Evolutionary conservation across 2,329 filamentous ascomycete species (phyloP).

Genomic region (Pseudovirgaria hyperparasitica): DNA sequence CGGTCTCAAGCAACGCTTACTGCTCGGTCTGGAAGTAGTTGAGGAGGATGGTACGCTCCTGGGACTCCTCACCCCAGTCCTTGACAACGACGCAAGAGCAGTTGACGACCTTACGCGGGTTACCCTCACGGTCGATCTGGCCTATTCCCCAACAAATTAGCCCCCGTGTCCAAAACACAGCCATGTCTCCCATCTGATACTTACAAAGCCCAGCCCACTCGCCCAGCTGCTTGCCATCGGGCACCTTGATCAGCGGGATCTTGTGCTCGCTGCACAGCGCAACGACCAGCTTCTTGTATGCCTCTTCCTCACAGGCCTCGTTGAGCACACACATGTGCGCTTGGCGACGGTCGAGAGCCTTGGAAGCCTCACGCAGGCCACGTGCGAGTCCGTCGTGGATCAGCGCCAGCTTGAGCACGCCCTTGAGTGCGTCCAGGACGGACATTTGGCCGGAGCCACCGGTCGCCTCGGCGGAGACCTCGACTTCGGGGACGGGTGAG

Average conservation of each 20-base stretch:
- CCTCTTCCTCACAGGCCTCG: slow-evolving; percentile 99
- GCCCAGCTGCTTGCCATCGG: slow-evolving; percentile 98
- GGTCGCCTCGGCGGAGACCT: slow-evolving; percentile 82
- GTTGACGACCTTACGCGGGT: slow-evolving; percentile 99
- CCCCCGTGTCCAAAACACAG: slow-evolving; percentile 7
- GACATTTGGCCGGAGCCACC: slow-evolving; percentile 81
- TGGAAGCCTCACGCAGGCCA: slow-evolving; percentile 95
- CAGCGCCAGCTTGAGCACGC: slow-evolving; percentile 93
- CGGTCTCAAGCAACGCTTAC: slow-evolving; percentile 21
- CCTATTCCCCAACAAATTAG: slow-evolving; percentile 45
- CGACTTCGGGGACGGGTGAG: slow-evolving; percentile 76
- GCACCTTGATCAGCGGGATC: slow-evolving; percentile 99
- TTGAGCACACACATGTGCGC: slow-evolving; percentile 99
- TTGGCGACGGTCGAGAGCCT: slow-evolving; percentile 96
- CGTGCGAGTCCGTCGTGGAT: slow-evolving; percentile 99
- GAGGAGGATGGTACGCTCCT: slow-evolving; percentile 96
- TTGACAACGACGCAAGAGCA: slow-evolving; percentile 99
- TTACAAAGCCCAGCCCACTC: slow-evolving; percentile 99
- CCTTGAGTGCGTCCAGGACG: slow-evolving; percentile 96
- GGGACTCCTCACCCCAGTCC: slow-evolving; percentile 99
- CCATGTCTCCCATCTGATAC: slow-evolving; percentile 29
- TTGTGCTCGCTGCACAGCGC: slow-evolving; percentile 99
- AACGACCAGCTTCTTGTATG: slow-evolving; percentile 99
- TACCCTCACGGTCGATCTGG: slow-evolving; percentile 97
- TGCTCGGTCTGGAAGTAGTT: slow-evolving; percentile 98